Conservation (phyloP, 164 flowering plant species). For the Annona cherimola region DNA sequence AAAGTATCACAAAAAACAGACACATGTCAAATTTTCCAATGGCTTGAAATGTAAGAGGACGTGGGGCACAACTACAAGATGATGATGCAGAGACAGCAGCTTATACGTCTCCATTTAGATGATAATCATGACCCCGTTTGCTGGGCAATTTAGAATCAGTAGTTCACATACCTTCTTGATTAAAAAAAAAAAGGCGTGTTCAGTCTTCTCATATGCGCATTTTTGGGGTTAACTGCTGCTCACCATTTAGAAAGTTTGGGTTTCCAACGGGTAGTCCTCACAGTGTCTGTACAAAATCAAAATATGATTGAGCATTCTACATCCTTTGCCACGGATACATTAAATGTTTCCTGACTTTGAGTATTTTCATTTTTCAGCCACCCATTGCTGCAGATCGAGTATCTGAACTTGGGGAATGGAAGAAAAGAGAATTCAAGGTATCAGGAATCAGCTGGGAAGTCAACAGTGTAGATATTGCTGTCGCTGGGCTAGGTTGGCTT, state of each 20-base stretch:
- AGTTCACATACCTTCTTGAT: background rate
- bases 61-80: too few relatives aligned
- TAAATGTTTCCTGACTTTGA: background rate
- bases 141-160: background rate
- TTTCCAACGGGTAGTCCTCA: background rate
- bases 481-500: slow-evolving; percentile 91
- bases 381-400: slow-evolving; percentile 61
- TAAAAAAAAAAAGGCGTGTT: too few relatives aligned
- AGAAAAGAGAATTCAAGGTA: slow-evolving; percentile 51
- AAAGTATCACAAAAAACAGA: too few relatives aligned
- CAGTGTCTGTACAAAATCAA: background rate
- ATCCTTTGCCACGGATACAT: background rate
- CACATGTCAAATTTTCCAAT: too few relatives aligned
- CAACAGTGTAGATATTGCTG: slow-evolving; percentile 67
- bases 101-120: background rate
- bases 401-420: slow-evolving; percentile 67
- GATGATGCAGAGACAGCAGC: background rate
- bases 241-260: background rate
- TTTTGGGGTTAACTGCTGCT: background rate
- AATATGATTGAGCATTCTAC: background rate
- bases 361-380: slow-evolving; percentile 51
- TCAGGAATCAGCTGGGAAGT: slow-evolving; percentile 89
- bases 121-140: background rate
- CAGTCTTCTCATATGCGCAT: too few relatives aligned
- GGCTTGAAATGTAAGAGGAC: too few relatives aligned